Evolutionary conservation across 352 stramenopile genomes (phyloP), one percentile per base, ranked within the genome.

Genomic region (Pythium coloratum): DNA sequence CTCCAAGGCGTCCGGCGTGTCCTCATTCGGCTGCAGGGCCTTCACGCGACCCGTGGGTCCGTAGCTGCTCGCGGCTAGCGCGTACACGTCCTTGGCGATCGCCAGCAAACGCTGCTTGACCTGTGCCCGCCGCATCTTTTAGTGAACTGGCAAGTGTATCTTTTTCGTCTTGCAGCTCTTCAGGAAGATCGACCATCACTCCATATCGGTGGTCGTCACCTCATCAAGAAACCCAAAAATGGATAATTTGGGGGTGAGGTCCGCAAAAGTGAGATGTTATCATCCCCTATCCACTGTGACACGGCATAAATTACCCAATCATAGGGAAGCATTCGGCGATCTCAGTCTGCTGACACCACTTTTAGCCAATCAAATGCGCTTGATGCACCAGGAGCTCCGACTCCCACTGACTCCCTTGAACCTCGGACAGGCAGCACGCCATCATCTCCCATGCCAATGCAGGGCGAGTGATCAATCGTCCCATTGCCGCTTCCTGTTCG

Each of bases 21-120:
- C 65, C 33, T 62, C 65, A 46, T 83, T 91, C 34, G 79, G 72
- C 71, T 86, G 78, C 9, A 91, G 24, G 33, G 84, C 59, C 47
- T 81, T 84, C 6, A 73, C 49, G 20, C 62, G 68, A 0, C 82
- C 78, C 13, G 70, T 62, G 2, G 80, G 80, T 2, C 82, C 82
- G 36, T 79, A 86, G 72, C 76, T 86, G 16, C 69, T 70, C 16
- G n/a, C 26, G 4, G 80, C 73, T 9, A 83, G 54, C 34, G 46
- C 57, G 60, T 73, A 34, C 12, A 88, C 16, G 28, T 79, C 66
- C 14, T 26, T 60, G 53, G 67, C 78, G 33, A 81, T 72, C 16
- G 42, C 18, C 2, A 73, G 18, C 5, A 81, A 57, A 12, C 80
- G 71, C 36, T 70, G 67, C 65, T 80, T 78, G 4, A 72, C 72